Evolutionary conservation across 768 basidiomycete genomes (phyloP).

Genomic region (Lyophyllum atratum): DNA sequence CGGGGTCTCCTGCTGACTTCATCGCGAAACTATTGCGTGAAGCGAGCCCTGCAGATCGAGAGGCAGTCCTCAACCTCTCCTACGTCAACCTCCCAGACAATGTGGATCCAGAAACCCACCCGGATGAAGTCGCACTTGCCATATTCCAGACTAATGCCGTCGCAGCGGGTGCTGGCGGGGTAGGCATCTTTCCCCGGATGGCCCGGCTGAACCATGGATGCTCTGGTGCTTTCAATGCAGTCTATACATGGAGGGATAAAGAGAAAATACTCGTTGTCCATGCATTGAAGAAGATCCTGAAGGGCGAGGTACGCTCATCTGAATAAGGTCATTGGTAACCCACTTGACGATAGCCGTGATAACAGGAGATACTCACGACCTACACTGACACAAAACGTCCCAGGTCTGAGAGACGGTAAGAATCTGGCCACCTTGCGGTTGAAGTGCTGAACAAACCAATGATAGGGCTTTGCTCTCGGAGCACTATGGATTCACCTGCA

Average conservation of each 20-base stretch:
- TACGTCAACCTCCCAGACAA: constrained; percentile 52
- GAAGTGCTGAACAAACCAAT: constrained; percentile 1
- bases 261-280: constrained; percentile 54
- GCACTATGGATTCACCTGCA: constrained; percentile 61
- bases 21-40: constrained; percentile 36
- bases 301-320: constrained; percentile 46
- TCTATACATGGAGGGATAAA: constrained; percentile 59
- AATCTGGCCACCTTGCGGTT: background rate
- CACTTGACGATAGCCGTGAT: background rate
- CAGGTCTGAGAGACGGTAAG: constrained; percentile 54
- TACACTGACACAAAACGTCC: constrained; percentile 60
- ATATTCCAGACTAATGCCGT: constrained; percentile 73
- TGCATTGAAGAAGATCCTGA: constrained; percentile 53
- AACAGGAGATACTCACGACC: constrained; percentile 61
- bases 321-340: background rate
- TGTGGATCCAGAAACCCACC: constrained; percentile 36
- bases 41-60: constrained; percentile 32
- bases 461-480: constrained; percentile 48
- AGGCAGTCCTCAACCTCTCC: constrained; percentile 55
- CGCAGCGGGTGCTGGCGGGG: constrained; percentile 43
- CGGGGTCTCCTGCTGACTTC: constrained; percentile 45
- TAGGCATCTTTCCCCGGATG: constrained; percentile 69
- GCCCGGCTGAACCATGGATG: constrained; percentile 72
- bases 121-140: constrained; percentile 54
- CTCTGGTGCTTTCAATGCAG: constrained; percentile 64